Evolutionary conservation across 768 basidiomycete species (phyloP).

Genomic region (Aureoboletus auriporus): DNA sequence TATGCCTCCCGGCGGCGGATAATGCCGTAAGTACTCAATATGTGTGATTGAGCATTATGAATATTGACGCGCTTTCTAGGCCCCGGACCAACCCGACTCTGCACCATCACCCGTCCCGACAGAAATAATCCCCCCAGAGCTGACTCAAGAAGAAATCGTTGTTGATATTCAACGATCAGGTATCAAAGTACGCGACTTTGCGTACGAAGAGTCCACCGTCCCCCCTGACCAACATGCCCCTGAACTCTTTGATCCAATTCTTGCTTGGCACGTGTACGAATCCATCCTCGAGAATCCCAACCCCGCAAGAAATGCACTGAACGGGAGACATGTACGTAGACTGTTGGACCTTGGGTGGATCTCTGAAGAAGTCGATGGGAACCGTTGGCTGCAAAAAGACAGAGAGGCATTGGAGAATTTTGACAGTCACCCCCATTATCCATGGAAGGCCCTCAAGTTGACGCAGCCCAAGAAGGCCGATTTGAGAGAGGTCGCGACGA

Average conservation of each 20-base stretch:
- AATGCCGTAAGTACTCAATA: slow-evolving; percentile 20
- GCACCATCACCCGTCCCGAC: slow-evolving; percentile 32
- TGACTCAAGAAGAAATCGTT: slow-evolving; percentile 33
- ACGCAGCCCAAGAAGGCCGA: slow-evolving; percentile 24
- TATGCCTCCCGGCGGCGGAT: slow-evolving; percentile 12
- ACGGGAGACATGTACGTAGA: slow-evolving; percentile 25
- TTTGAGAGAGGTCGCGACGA: slow-evolving; percentile 22
- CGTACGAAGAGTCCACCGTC: slow-evolving; percentile 12
- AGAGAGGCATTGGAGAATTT: slow-evolving; percentile 24
- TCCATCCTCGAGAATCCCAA: slow-evolving; percentile 17
- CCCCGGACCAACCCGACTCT: slow-evolving; percentile 11
- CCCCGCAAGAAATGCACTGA: slow-evolving; percentile 16
- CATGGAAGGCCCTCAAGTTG: slow-evolving; percentile 24
- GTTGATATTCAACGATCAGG: slow-evolving; percentile 26
- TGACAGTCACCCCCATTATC: slow-evolving; percentile 21
- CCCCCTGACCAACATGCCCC: slow-evolving; percentile 16
- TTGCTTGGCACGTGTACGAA: slow-evolving; percentile 31
- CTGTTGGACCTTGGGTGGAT: slow-evolving; percentile 29
- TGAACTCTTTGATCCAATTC: slow-evolving; percentile 30
- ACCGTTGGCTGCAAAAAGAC: slow-evolving; percentile 24
- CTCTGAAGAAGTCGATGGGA: slow-evolving; percentile 15
- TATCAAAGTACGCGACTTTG: slow-evolving; percentile 32
- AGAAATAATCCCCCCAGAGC: slow-evolving; percentile 31
- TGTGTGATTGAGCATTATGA: too few relatives aligned
- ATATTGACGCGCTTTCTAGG: slow-evolving; percentile 11